Conservation (phyloP, 1,284 basidiomycete species). For the Ganoderma lingzhi region DNA sequence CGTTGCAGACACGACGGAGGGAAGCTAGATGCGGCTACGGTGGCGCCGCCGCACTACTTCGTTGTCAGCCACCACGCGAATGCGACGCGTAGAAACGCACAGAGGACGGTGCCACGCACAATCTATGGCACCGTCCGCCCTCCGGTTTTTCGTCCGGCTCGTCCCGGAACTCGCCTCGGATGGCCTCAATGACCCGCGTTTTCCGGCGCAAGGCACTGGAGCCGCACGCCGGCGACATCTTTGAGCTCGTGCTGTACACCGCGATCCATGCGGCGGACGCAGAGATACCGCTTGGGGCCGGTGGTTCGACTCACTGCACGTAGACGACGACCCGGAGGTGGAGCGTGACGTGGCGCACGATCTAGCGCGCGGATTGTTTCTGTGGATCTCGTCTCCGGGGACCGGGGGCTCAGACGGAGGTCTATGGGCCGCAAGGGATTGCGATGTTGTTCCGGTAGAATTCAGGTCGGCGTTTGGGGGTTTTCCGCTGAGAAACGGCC, state of each 20-base stretch:
- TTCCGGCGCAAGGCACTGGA: no score
- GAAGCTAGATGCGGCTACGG: slow-evolving; percentile 63
- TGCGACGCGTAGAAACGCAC: not conserved
- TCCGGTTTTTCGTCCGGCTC: slow-evolving; percentile 51
- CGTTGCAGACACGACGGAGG: slow-evolving; percentile 65
- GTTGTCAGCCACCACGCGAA: not conserved
- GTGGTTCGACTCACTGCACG: slow-evolving; percentile 60
- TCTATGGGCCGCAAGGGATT: no score
- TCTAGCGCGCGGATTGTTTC: no score
- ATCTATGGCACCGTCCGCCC: slow-evolving; percentile 65
- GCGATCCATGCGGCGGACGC: slow-evolving; percentile 42
- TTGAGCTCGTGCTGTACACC: no score
- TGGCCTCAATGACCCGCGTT: no score
- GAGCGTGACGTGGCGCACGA: slow-evolving; percentile 61
- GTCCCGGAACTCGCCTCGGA: slow-evolving; percentile 46
- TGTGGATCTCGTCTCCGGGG: slow-evolving; percentile 60
- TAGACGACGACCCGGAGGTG: slow-evolving; percentile 55
- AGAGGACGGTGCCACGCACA: slow-evolving; percentile 43
- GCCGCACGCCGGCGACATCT: no score
- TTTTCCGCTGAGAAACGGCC: no score
- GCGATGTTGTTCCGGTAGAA: no score
- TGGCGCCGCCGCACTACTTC: not conserved
- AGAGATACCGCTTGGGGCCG: slow-evolving; percentile 60
- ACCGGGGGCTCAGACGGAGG: no score
- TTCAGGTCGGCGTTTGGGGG: no score